phyloP scores from a whole-genome alignment of 1,139 yeast genomes.

The Blastobotrys apis region DNA sequence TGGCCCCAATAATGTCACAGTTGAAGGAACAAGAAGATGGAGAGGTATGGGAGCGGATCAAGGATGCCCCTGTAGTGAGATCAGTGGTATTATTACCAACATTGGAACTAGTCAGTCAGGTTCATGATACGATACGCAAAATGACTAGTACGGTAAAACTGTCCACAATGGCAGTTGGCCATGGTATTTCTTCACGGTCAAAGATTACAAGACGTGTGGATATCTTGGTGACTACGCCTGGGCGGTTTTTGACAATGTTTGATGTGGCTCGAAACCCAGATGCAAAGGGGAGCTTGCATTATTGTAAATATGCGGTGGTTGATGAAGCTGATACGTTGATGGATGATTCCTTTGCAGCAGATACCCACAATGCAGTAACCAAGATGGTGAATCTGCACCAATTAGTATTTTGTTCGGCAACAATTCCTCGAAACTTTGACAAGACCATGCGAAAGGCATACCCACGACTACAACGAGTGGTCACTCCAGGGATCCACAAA shows the following conservation, averaged over 20 bases:
- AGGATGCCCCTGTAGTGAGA: conserved; percentile 48
- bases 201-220: conserved; percentile 58
- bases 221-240: conserved; percentile 79
- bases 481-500: conserved; percentile 79
- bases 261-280: conserved; percentile 15
- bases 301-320: conserved; percentile 57
- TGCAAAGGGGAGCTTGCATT: conserved; percentile 25
- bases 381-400: conserved; percentile 55
- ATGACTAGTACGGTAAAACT: conserved; percentile 38
- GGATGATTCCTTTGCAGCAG: conserved; percentile 75
- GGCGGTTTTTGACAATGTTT: conserved; percentile 27
- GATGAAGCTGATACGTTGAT: conserved; percentile 95
- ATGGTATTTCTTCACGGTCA: conserved; percentile 19
- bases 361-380: conserved; percentile 56
- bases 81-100: conserved; percentile 81
- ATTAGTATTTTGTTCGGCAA: conserved; percentile 79
- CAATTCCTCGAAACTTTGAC: conserved; percentile 77
- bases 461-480: conserved; percentile 64
- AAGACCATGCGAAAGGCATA: conserved; percentile 56
- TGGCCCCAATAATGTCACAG: conserved; percentile 68
- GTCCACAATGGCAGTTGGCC: conserved; percentile 27
- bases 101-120: conserved; percentile 82
- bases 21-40: conserved; percentile 45
- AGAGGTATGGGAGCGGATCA: conserved; percentile 25
- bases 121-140: conserved; percentile 51